Evolutionary conservation across 2,329 filamentous ascomycete species (phyloP), one percentile per base, ranked within the genome.

Genomic region (Metarhizium sp.): DNA sequence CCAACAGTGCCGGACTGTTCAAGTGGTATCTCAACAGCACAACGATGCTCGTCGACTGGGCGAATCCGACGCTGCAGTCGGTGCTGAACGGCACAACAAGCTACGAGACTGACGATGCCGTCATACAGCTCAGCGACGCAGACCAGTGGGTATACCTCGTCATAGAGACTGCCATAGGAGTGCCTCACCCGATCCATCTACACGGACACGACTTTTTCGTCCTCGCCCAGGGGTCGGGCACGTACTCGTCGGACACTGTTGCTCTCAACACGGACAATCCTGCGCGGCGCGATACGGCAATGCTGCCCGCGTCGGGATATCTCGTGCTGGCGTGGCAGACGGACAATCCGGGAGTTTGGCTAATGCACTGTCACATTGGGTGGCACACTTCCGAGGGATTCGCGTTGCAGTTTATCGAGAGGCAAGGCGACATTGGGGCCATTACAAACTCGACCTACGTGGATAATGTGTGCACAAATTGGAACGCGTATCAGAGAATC

Each of bases 261-360:
- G 16, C 62, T 1, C 40, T 43, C 10, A 55, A 63, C 16, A 55
- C 53, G 0, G 36, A 18, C 2, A 81, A 81, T 62, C 78, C 79
- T 1, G 72, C 76, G 30, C 75, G 79, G 10, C 72, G 79, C 40
- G 78, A 82, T 60, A 75, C 77, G 2, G 77, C 77, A 6, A 71
- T 77, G 59, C 68, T 82, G 40, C 73, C 71, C 1, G 63, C 62
- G 1, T 59, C 61, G 10, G 77, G 78, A 0, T 75, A 75, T 63
- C 54, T 79, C 3, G 73, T 78, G n/a, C 67, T 81, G 53, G 77
- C 75, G 2, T 76, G 78, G 58, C 66, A 76, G 60, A 71, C 72
- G 0, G 69, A 74, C 55, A 81, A 80, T 63, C 75, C 78, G 1
- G 77, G 78, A 0, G 66, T 68, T 0, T 79, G 76, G 76, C 63